A percentile compares a stretch with the other conserved stretches of the same genome.
Conservation (phyloP, 306 rosid genomes). For the Betula pendula region DNA sequence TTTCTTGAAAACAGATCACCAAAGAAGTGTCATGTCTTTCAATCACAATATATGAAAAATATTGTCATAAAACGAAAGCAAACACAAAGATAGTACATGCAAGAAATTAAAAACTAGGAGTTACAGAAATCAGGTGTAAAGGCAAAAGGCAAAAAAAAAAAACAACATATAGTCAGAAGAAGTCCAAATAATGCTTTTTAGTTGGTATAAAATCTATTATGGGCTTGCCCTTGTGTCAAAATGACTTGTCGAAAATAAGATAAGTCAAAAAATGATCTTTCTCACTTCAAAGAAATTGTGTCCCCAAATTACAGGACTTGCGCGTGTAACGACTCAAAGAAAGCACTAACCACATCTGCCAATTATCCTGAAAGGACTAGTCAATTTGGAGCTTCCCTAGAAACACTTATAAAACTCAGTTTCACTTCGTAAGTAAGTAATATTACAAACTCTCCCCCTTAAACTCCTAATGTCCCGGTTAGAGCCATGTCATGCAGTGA, state of each 20-base stretch:
- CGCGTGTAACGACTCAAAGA: too few species aligned
- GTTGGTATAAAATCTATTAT: neutral
- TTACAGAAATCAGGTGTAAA: neutral
- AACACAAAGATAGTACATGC: neutral
- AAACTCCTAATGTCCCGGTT: too few species aligned
- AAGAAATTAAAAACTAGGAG: neutral
- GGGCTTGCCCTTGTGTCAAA: neutral
- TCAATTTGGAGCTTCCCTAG: too few species aligned
- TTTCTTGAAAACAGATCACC: neutral
- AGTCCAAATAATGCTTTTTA: neutral
- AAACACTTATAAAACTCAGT: too few species aligned
- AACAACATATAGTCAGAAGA: neutral
- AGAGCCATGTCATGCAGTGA: too few species aligned
- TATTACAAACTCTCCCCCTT: too few species aligned
- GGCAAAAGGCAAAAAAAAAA: slow-evolving; percentile 1
- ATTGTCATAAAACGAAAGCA: neutral
- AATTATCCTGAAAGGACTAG: too few species aligned
- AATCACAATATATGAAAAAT: neutral
- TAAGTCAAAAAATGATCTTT: slow-evolving; percentile 5
- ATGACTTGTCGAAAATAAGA: neutral
- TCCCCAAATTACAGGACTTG: slow-evolving; percentile 11
- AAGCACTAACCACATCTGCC: too few species aligned
- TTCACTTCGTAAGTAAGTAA: too few species aligned
- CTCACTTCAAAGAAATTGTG: slow-evolving; percentile 3
- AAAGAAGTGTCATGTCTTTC: neutral